Conservation (phyloP, 306 rosid genomes). For the Vicia villosa region DNA sequence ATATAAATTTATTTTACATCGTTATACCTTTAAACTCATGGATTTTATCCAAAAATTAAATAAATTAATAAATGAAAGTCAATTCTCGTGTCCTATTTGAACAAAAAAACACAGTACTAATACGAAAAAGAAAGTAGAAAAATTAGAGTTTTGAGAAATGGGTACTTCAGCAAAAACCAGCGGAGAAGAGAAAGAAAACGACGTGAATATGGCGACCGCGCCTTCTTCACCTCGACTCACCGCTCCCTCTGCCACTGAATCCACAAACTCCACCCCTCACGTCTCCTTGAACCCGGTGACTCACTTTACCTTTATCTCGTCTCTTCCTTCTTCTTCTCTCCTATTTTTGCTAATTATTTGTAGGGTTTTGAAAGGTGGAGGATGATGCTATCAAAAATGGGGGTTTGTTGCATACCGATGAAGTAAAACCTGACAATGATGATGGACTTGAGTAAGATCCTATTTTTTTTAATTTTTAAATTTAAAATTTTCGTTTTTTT, state of each 20-base stretch:
- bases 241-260: conserved; percentile 44
- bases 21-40: no score
- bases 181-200: neutral
- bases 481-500: no score
- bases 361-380: conserved; percentile 50
- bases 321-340: neutral
- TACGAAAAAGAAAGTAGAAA: neutral
- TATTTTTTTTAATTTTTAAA: neutral
- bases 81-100: no score
- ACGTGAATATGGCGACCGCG: neutral
- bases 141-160: neutral
- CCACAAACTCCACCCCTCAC: conserved; percentile 45
- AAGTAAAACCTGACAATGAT: conserved; percentile 47
- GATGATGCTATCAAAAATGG: conserved; percentile 45
- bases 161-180: neutral
- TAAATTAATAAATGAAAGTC: no score
- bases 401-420: conserved; percentile 40
- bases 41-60: no score
- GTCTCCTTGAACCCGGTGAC: conserved; percentile 53
- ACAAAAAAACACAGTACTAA: neutral
- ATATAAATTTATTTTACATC: no score
- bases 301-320: neutral
- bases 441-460: conserved; percentile 53
- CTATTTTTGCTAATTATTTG: conserved; percentile 26
- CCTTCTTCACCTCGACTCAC: conserved; percentile 25